Base-by-base conservation (phyloP, 306 rosid species). In the Cucurbita ficifolia region DNA sequence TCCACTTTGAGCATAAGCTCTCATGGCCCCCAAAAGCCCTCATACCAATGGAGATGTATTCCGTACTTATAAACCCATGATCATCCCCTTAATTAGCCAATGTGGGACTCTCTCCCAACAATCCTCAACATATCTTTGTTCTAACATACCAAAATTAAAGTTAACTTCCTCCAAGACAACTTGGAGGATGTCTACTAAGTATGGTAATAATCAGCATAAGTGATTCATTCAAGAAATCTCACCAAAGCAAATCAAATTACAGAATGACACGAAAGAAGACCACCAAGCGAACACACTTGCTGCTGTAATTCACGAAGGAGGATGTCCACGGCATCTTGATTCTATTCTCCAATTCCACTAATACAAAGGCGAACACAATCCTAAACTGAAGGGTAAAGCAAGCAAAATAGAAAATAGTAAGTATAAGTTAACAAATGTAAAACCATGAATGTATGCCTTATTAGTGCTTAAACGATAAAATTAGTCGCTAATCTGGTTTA, bases 261-360 rank as follows among this genome's bases (percentile, higher is more conserved):
- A 90, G 92, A 80, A 93, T 93, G 74, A 93, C 92, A 16, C 82
- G 97, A 76, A 87, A 93, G 88, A 93, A 93, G 79, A 88, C 96
- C 86, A 88, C 96, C 89, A 90, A 87, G 63, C 88, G 86, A 87
- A 92, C 96, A 67, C 93, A 83, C 59, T 86, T 90, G 55, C 91
- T 83, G 78, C 77, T 82, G 81, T 88, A 89, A 81, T 72, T 73
- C 69, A 87, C 88, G 72, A 85, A 86, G 38, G 89, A 75, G 29
- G 90, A 82, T 75, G 89, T 86, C 98, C 98, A 93, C 87, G 89
- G 86, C 98, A 93, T 93, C 88, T 84, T 90, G 91, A 80, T 75
- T 78, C 70, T 78, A 61, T 64, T 77, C 67, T 78, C 62, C 65
- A 85, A 78, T 79, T 79, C 83, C 85, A 83, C 63, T 50, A 62